Evolutionary conservation across 2,329 filamentous ascomycete genomes (phyloP), one percentile per base, ranked within the genome.

Genomic region (Phialophora verrucosa): DNA sequence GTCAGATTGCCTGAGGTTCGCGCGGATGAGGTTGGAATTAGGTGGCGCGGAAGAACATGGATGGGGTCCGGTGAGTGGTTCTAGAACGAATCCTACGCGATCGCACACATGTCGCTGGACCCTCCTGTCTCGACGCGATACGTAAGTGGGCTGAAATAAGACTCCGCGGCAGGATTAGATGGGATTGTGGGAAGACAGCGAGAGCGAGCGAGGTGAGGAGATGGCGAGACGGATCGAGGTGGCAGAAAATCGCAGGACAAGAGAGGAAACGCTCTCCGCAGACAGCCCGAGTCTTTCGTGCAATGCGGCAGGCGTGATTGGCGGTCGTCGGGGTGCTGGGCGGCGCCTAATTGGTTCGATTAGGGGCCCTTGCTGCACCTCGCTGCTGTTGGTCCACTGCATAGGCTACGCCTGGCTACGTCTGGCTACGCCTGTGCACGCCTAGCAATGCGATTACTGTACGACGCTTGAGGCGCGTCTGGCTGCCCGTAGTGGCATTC

Each of bases 121-220:
- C 50, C 60, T 49, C 51, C 58, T n/a, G 53, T 47, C 59, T 47
- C 44, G 42, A 32, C 25, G 23, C 20, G 62, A 11, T 20, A 20
- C n/a, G 29, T 42, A 20, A 44, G 20, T 64, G 29, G 50, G 35
- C 54, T 66, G 64, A 66, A 62, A 62, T 66, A 53, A 57, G 49
- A 25, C 35, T 38, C 59, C 27, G 47, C 44, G 59, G 49, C 55
- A 62, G 63, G 63, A 53, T 47, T n/a, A 25, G 57, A 61, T 50
- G 57, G 29, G 53, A 29, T 27, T 29, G 44, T 49, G 38, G 54
- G 49, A 58, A 58, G 61, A 58, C 38, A 63, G 54, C 44, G 54
- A 42, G 53, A 50, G 54, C 54, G 61, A 63, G 61, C 27, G 17
- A 55, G 14, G 51, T 20, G 49, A 53, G 20, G 14, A 53, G 27